Evolutionary conservation across 2,329 filamentous ascomycete species (phyloP), one percentile per base, ranked within the genome.

Genomic region (Neophaeococcomyces aloes): DNA sequence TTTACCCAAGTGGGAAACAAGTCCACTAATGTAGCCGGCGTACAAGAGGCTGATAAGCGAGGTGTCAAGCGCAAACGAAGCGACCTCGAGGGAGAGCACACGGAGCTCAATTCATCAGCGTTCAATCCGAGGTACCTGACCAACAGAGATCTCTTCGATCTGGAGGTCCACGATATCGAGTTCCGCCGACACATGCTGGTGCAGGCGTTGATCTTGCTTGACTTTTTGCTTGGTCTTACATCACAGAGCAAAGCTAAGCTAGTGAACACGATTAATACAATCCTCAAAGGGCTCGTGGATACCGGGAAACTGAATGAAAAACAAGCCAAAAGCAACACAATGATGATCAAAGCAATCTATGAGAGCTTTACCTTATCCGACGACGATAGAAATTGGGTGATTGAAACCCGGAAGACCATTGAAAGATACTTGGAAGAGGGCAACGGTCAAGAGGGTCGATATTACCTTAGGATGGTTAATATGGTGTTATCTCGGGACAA

Each of bases 101-200:
- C 44, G 4, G 31, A 34, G 18, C 23, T 27, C 11, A 67, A 80
- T 39, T 72, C 79, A 18, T 82, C 78, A 57, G 80, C 77, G 18
- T 96, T 94, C 66, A 98, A 98, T 57, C 89, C 93, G 1, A 98
- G 96, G 60, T 99, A 98, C 60, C 74, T 99, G 14, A 99, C 91
- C n/a, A 96, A 88, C 61, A 77, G 83, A 52, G 93, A 98, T 60
- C 71, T 99, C 1, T 99, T 99, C 62, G 86, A 93, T 56, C 76
- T 98, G 35, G 91, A 98, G 74, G 81, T 96, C 50, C 88, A 86
- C 61, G 91, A 99, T 63, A 74, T 94, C 31, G 89, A 89, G 5
- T 96, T 99, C 61, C 78, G 93, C 54, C 77, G 93, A 46, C 87
- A 98, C 61, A 86, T 98, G 42, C 75, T 98, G 29, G 89, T 98